Base-by-base conservation (phyloP, 129 eudicot genomes). In the Solidago caesia region DNA sequence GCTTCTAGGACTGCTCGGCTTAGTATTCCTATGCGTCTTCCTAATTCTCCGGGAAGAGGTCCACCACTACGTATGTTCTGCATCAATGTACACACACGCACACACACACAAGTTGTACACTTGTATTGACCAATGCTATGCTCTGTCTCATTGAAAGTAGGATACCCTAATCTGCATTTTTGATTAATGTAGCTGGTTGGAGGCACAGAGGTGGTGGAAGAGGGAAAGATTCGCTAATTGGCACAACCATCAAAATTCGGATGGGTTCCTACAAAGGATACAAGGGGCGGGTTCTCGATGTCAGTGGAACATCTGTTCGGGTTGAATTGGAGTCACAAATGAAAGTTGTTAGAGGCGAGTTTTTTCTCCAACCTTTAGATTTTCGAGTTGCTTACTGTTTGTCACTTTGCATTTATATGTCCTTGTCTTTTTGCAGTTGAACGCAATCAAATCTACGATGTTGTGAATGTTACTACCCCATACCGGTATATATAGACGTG, bases 321-420 rank as follows among this genome's bases (percentile, higher is more conserved):
- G 88, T 89, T 68, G 96, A 89, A 74, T 76, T 92, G 73, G 98
- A 92, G 81, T 79, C 96, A 6, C 92, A 87, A 60, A 92, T 92
- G 98, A 89, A 75, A 82, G 84, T 87, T 73, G 86, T 92, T 75
- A 83, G 90, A 86, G 96, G 98, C 76, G 81, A 84, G 80, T 71
- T 33, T 21, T 49, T 5, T 27, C 64, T 55, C 11, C 16, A 5
- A 12, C 5, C 10, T 16, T 6, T 33, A 33, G 3, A 33, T 39
- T 10, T 70, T 4, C 48, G 46, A 12, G 27, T 8, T 10, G 0
- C 3, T 29, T 77, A 7, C 44, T 59, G 4, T 42, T 48, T 42
- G 55, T 42, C 26, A 16, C 4, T 7, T 14, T 26, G 66, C 16
- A 21, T 81, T 6, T 60, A 4, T 29, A 64, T 47, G 27, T 76